Conservation (phyloP, 208 protist species). For the Crithidia mellificae region DNA sequence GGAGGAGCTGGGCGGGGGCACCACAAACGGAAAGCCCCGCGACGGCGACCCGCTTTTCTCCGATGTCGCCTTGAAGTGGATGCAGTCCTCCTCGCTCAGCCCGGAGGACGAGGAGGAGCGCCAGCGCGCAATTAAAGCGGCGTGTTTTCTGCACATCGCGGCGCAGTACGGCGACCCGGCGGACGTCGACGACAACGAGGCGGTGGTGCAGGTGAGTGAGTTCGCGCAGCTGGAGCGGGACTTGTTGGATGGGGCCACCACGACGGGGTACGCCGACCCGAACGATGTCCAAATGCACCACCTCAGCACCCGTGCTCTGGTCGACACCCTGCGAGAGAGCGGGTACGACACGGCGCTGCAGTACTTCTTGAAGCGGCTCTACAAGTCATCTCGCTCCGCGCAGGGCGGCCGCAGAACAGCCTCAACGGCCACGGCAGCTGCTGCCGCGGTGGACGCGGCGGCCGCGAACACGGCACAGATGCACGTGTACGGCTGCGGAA, state of each 20-base stretch:
- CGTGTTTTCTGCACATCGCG: conserved; percentile 48
- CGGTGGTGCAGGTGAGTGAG: conserved; percentile 66
- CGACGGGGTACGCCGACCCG: conserved; percentile 51
- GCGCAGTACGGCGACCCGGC: conserved; percentile 65
- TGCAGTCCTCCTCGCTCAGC: background rate
- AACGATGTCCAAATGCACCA: conserved; percentile 65
- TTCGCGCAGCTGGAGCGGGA: conserved; percentile 74
- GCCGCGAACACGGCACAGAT: background rate
- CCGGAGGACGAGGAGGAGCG: conserved; percentile 41
- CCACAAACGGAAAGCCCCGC: background rate
- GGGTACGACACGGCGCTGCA: conserved; percentile 47
- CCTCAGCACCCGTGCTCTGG: conserved; percentile 57
- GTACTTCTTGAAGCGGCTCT: conserved; percentile 34
- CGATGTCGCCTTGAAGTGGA: no score
- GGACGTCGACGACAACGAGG: conserved; percentile 63
- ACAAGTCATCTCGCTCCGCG: conserved; percentile 8
- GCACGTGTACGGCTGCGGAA: conserved; percentile 31
- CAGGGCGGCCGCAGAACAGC: background rate
- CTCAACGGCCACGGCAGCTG: background rate
- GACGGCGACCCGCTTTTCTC: no score
- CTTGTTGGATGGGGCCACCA: conserved; percentile 53
- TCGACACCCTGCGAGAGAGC: conserved; percentile 74
- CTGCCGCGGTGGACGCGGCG: background rate
- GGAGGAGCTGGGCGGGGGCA: background rate
- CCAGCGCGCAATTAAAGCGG: conserved; percentile 40